phyloP scores from a whole-genome alignment of 2,329 filamentous ascomycete species.

The Fusarium sulawesiense region DNA sequence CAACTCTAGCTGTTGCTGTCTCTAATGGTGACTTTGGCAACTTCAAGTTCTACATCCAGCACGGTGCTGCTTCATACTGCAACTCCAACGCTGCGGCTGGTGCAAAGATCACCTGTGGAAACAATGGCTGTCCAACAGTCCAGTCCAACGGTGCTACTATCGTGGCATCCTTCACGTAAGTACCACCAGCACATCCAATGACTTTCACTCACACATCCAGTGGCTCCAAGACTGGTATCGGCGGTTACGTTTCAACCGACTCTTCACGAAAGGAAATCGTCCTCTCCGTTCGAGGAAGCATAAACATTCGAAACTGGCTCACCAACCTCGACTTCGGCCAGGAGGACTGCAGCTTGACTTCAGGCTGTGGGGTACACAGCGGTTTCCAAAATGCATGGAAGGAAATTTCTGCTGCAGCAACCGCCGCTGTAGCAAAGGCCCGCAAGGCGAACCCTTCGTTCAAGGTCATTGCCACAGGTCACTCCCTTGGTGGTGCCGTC shows the following conservation, averaged over 20 bases:
- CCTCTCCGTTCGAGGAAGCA: constrained; percentile 69
- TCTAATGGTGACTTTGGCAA: constrained; percentile 49
- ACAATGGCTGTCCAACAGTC: constrained; percentile 58
- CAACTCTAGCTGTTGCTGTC: constrained; percentile 12
- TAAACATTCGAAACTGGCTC: constrained; percentile 70
- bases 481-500: constrained; percentile 75
- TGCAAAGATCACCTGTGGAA: constrained; percentile 56
- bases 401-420: constrained; percentile 59
- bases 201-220: constrained; percentile 47
- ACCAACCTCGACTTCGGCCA: constrained; percentile 59
- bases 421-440: constrained; percentile 58
- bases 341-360: constrained; percentile 46
- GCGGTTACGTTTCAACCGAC: constrained; percentile 65
- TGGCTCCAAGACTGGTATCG: constrained; percentile 57
- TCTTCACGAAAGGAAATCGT: constrained; percentile 64
- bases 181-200: constrained; percentile 1
- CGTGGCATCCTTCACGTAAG: constrained; percentile 56
- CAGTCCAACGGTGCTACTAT: constrained; percentile 57
- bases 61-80: constrained; percentile 65
- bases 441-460: constrained; percentile 61
- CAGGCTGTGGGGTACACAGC: constrained; percentile 63
- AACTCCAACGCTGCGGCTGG: constrained; percentile 58
- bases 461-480: constrained; percentile 70
- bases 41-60: constrained; percentile 63
- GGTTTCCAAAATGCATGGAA: constrained; percentile 71